Evolutionary conservation across 192 early-diverging fungal species (phyloP), one percentile per base, ranked within the genome.

Genomic region (Linnemannia schmuckeri): DNA sequence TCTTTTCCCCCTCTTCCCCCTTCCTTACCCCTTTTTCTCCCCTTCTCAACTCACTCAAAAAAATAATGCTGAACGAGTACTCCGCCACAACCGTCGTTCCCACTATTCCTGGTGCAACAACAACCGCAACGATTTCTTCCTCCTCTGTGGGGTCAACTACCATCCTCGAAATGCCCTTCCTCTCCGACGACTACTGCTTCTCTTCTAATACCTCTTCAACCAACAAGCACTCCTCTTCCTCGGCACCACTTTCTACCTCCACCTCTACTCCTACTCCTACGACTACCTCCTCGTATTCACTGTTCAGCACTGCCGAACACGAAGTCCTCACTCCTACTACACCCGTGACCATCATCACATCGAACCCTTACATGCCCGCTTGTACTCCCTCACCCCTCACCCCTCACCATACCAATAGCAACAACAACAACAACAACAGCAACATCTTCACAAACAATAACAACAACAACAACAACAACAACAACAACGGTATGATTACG

Each of bases 161-260:
- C 63, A 73, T 80, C 38, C 78, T 85, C 30, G 83, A 76, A 61
- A 79, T 85, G 83, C 78, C 83, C 35, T 85, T 85, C 78, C 66
- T 77, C 27, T 76, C 82, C 30, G 77, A 84, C 2, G 82, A 84
- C 73, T 84, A 70, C 44, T 46, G 74, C 46, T 76, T 80, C 69
- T 68, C 78, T 20, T 46, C 71, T 17, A 40, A 42, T 20, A 37
- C 71, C 24, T 38, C 52, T 20, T 73, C 73, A 18, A 8, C 69
- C 17, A 55, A 33, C 68, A 69, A 47, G 6, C 52, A 35, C 6
- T n/a, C 75, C 17, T n/a, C 76, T 35, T 30, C 63, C 5, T 13
- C 40, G 4, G 18, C 61, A 2, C 1, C 24, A n/a, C 55, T 35
- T 8, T 61, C 44, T 20, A 57, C 44, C 20, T 74, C 61, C 40